These are phyloP conservation scores for Microsporum audouinii DNA, from an alignment of 2,329 filamentous ascomycete genomes.

Conservation along the genomic window DNA sequence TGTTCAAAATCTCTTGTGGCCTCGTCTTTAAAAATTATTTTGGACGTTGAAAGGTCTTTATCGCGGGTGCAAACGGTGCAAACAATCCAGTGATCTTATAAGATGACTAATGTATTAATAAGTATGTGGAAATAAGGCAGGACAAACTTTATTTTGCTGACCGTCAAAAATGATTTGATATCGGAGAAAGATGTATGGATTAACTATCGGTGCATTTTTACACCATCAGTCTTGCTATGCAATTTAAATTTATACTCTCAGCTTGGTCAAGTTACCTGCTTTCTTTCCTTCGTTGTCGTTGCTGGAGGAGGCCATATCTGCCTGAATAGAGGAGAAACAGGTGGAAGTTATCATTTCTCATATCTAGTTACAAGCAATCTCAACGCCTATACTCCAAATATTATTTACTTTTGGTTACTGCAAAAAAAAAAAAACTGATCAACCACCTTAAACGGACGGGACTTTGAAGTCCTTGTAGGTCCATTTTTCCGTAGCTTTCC, in stretches of 20 bases:
- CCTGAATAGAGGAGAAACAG: too few species aligned
- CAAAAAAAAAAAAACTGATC: neutral
- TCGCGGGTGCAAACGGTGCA: neutral
- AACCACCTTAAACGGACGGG: neutral
- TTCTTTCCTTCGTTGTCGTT: too few species aligned
- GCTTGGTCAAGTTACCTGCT: too few species aligned
- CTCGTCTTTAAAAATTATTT: neutral
- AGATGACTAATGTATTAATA: neutral
- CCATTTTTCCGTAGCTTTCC: constrained; percentile 88
- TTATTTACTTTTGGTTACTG: neutral
- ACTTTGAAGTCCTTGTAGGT: constrained; percentile 85
- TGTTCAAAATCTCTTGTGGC: neutral
- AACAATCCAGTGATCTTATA: neutral
- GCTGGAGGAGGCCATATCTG: too few species aligned
- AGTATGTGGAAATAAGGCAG: neutral
- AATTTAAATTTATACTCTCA: too few species aligned
- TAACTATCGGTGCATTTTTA: too few species aligned
- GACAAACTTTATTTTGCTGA: neutral
- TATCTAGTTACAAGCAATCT: neutral
- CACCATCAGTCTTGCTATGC: too few species aligned
- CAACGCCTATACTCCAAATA: neutral
- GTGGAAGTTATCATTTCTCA: too few species aligned
- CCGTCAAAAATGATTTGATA: neutral
- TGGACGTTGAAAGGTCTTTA: neutral
- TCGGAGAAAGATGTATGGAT: too few species aligned